Evolutionary conservation across 148 eudicot species (phyloP), one percentile per base, ranked within the genome.

Genomic region (Arbutus unedo): DNA sequence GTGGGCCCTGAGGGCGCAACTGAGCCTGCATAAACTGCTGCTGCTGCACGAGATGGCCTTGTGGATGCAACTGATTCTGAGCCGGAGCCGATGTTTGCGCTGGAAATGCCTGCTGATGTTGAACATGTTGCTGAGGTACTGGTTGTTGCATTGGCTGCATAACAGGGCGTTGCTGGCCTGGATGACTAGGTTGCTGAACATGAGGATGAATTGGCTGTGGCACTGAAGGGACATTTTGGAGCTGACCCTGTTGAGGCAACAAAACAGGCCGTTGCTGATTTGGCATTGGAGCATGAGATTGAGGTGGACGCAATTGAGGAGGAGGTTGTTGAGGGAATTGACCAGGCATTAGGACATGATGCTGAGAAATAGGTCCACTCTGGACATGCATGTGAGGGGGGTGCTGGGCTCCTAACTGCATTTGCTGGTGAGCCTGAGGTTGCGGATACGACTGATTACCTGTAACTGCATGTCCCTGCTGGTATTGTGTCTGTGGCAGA

Each of bases 271-370:
- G 90, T 54, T 91, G 93, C 81, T 90, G 97, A 86, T 81, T 88
- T 50, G 91, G 86, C 67, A 85, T 60, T 44, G 82, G 84, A 53
- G 90, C 76, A 79, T 88, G 91, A 82, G 91, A 54, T 53, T 87
- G 93, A 43, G 91, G 86, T 16, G 93, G 91, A 21, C 88, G 92
- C 87, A 91, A 67, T 51, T 86, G 91, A 83, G 91, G 91, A 83
- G 91, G 75, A 70, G 90, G 87, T 66, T 90, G 98, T 5, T 79
- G 87, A 72, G 97, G 93, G 75, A 83, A 87, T 76, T 91, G 96
- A 21, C 91, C 90, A 74, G 84, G 93, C 79, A 85, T 76, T 79
- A 87, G 92, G 78, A 59, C 82, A 80, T 90, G 89, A 68, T 84
- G 85, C 51, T 83, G 90, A 79, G 89, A 85, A 53, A 79, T 77